A percentile compares a stretch with the other conserved stretches of the same genome.
These are phyloP conservation scores for Bruguiera sexangula DNA, from an alignment of 345 rosid genomes.

Conservation along the genomic window DNA sequence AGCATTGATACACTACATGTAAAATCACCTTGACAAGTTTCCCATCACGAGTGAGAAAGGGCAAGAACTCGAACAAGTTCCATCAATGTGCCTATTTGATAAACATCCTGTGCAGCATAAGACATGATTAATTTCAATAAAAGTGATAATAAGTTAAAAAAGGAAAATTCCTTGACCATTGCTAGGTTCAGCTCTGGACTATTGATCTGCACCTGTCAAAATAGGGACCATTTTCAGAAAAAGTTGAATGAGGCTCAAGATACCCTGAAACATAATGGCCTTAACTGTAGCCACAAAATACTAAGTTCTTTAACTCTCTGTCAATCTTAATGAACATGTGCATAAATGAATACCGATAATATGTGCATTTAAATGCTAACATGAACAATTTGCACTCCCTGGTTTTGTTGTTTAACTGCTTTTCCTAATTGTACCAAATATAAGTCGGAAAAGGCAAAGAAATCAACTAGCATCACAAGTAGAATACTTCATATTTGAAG, in stretches of 20 bases:
- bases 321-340: too few species aligned
- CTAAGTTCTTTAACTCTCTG: not conserved
- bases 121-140: slow-evolving; percentile 13
- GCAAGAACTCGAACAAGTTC: slow-evolving; percentile 82
- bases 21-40: slow-evolving; percentile 71
- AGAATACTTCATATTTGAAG: too few species aligned
- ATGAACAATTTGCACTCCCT: not conserved
- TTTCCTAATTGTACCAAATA: too few species aligned
- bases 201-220: slow-evolving; percentile 73
- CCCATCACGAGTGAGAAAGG: slow-evolving; percentile 87
- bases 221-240: slow-evolving; percentile 13
- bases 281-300: not conserved
- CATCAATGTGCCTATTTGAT: slow-evolving; percentile 88
- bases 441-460: too few species aligned
- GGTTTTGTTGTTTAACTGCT: not conserved
- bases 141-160: not conserved
- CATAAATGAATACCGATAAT: not conserved
- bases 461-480: too few species aligned
- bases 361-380: not conserved
- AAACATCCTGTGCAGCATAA: slow-evolving; percentile 70
- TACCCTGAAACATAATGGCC: not conserved
- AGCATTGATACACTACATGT: not conserved
- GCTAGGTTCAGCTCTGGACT: slow-evolving; percentile 92
- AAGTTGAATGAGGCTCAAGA: not conserved
- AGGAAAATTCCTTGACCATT: slow-evolving; percentile 49